Evolutionary conservation across 1,284 basidiomycete species (phyloP).

Genomic region (Bjerkandera adusta): DNA sequence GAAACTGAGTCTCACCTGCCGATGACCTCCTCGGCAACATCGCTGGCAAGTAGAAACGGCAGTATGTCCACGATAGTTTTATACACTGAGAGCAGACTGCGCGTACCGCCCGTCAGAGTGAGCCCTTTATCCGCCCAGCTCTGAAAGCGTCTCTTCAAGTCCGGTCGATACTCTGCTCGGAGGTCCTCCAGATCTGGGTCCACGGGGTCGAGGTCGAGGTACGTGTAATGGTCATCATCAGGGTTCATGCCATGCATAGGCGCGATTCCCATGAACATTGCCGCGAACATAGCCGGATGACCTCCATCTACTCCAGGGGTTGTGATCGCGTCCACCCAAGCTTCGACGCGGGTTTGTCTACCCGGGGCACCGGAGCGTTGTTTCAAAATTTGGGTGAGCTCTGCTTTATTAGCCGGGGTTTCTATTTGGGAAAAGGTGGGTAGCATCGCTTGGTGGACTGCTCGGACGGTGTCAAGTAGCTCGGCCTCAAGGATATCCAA

Average conservation of each 20-base stretch:
- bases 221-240: constrained; percentile 39
- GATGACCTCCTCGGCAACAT: constrained; percentile 55
- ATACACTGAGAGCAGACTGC: constrained; percentile 40
- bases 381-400: constrained; percentile 45
- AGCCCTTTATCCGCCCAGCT: constrained; percentile 47
- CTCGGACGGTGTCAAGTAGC: constrained; percentile 41
- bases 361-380: constrained; percentile 34
- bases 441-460: constrained; percentile 41
- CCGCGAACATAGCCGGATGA: constrained; percentile 58
- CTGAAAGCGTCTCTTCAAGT: constrained; percentile 51
- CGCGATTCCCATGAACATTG: constrained; percentile 68
- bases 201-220: constrained; percentile 47
- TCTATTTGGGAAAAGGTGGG: constrained; percentile 48
- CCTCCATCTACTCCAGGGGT: constrained; percentile 38
- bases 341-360: constrained; percentile 44
- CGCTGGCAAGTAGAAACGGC: constrained; percentile 50
- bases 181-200: constrained; percentile 60
- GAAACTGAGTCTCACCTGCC: constrained; percentile 35
- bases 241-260: constrained; percentile 38
- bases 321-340: constrained; percentile 50
- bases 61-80: constrained; percentile 43
- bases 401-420: constrained; percentile 33
- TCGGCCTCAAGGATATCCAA: constrained; percentile 49
- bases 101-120: constrained; percentile 34
- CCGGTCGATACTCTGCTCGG: constrained; percentile 56